A percentile compares a stretch with the other conserved stretches of the same genome.
These are phyloP conservation scores for Cerioporus squamosus DNA, from an alignment of 1,284 basidiomycete genomes.

Conservation along the genomic window DNA sequence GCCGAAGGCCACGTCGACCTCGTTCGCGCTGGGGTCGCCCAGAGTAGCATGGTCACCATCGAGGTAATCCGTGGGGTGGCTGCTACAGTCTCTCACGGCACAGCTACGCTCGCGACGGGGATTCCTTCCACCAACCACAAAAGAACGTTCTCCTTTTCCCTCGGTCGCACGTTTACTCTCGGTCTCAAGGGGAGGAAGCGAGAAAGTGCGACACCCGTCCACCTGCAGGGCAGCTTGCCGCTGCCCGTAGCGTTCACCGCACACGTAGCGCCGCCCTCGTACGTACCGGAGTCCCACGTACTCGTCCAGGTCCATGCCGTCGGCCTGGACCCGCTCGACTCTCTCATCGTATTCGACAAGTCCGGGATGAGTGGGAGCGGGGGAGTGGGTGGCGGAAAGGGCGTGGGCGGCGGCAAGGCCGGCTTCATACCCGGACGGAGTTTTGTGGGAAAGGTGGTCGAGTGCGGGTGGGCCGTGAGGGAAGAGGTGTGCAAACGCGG, in stretches of 20 bases:
- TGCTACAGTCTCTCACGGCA: constrained; percentile 11
- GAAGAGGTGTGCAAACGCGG: constrained; percentile 67
- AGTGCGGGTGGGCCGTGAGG: constrained; percentile 80
- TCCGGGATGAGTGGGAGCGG: constrained; percentile 23
- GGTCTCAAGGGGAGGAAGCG: constrained; percentile 22
- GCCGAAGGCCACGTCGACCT: constrained; percentile 64
- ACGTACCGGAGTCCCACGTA: constrained; percentile 68
- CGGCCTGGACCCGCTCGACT: constrained; percentile 76
- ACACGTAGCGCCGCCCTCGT: constrained; percentile 74
- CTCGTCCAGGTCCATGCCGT: constrained; percentile 88
- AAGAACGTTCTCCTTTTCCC: constrained; percentile 23
- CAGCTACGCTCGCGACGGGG: constrained; percentile 3
- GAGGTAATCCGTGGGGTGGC: constrained; percentile 74
- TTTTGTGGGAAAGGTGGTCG: constrained; percentile 80
- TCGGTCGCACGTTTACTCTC: constrained; percentile 23
- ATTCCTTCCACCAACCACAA: constrained; percentile 14
- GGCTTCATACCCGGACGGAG: constrained; percentile 84
- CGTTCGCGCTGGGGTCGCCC: constrained; percentile 74
- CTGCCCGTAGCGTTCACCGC: constrained; percentile 53
- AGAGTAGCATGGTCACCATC: constrained; percentile 85
- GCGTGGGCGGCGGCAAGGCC: constrained; percentile 38
- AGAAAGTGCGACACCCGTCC: constrained; percentile 43
- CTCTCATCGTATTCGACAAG: constrained; percentile 58
- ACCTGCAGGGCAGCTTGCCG: constrained; percentile 50
- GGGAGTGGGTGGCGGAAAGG: constrained; percentile 29